phyloP scores from a whole-genome alignment of 345 rosid species.

The Arabidopsis thaliana region TAIR10.1 NC_003075.7:17231001-17231500 shows the following conservation, averaged over 20 bases:
- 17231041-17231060: conserved; percentile 96
- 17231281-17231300: background rate
- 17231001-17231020: conserved; percentile 92
- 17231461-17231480: background rate
- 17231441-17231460: background rate
- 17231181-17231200: conserved; percentile 93
- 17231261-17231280: background rate
- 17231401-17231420: background rate
- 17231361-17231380: conserved; percentile 94
- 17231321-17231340: conserved; percentile 97
- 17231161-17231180: conserved; percentile 51
- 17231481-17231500: conserved; percentile 57
- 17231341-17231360: conserved; percentile 84
- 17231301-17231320: conserved; percentile 30
- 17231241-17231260: conserved; percentile 58
- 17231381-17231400: conserved; percentile 74
- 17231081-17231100: conserved; percentile 67
- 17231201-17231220: conserved; percentile 88
- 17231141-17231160: conserved; percentile 16
- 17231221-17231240: conserved; percentile 97
- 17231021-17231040: conserved; percentile 94
- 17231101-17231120: conserved; percentile 26
- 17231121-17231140: background rate
- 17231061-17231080: conserved; percentile 89
- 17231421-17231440: background rate